Conservation (phyloP, 192 early-diverging fungal species). For the Rhizophagus clarus region DNA sequence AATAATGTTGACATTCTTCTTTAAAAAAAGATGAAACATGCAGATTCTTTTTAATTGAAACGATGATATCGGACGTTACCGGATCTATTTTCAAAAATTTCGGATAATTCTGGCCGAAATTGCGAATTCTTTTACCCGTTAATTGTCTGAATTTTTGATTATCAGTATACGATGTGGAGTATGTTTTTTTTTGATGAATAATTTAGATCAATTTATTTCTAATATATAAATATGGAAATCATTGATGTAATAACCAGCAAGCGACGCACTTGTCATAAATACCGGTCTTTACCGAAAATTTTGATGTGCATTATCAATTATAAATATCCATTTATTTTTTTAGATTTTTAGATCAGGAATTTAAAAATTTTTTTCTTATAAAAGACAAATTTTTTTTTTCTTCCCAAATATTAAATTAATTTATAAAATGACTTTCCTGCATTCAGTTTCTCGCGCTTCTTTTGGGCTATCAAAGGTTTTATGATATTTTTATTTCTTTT, state of each 20-base stretch:
- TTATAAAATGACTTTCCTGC: background rate
- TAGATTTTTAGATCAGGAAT: background rate
- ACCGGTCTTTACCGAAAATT: too few relatives aligned
- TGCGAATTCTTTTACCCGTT: background rate
- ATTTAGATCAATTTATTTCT: too few relatives aligned
- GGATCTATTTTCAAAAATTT: background rate
- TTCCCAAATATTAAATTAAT: background rate
- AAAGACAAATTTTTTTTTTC: background rate
- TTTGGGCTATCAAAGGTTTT: conserved; percentile 3
- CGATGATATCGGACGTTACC: background rate
- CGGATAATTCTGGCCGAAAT: background rate
- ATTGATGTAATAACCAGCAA: too few relatives aligned
- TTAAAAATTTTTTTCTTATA: too few relatives aligned
- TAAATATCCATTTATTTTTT: background rate
- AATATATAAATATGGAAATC: too few relatives aligned
- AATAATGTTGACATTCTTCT: conserved; percentile 11
- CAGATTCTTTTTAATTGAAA: too few relatives aligned
- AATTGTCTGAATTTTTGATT: background rate
- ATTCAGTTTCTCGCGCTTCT: background rate
- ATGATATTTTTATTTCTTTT: background rate
- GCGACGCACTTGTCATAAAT: too few relatives aligned
- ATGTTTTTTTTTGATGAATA: too few relatives aligned
- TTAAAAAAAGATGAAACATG: background rate
- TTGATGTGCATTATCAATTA: too few relatives aligned
- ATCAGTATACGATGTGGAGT: background rate